Conservation (phyloP, 2,329 filamentous ascomycete genomes). For the Alternaria gansuensis region DNA sequence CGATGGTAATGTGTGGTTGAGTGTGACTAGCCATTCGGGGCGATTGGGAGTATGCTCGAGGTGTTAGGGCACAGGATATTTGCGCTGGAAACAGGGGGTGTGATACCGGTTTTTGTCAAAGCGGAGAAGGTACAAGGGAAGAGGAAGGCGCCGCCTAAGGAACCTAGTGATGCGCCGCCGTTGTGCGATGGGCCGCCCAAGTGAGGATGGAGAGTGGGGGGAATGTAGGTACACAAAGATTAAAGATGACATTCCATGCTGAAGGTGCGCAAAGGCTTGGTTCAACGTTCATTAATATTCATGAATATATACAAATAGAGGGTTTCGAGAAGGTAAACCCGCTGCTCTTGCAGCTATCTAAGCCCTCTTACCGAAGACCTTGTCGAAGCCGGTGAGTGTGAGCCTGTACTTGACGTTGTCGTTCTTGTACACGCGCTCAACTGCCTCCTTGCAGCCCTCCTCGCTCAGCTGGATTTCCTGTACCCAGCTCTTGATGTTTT, state of each 20-base stretch:
- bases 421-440: constrained; percentile 70
- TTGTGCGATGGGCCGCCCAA: constrained; percentile 38
- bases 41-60: constrained; percentile 63
- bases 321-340: not conserved
- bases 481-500: constrained; percentile 64
- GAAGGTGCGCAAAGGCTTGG: not conserved
- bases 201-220: not conserved
- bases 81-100: constrained; percentile 69
- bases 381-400: constrained; percentile 73
- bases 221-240: no score
- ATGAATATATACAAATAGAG: constrained; percentile 6
- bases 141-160: constrained; percentile 38
- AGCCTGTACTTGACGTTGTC: constrained; percentile 78
- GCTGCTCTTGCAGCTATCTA: constrained; percentile 24
- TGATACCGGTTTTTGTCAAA: constrained; percentile 72
- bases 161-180: constrained; percentile 47
- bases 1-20: constrained; percentile 59
- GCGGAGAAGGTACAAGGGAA: constrained; percentile 58
- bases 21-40: constrained; percentile 67
- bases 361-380: constrained; percentile 66
- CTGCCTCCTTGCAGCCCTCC: constrained; percentile 73
- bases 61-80: constrained; percentile 69
- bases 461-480: constrained; percentile 76
- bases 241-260: not conserved
- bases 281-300: constrained; percentile 4